These are phyloP conservation scores for Cytospora chrysosperma DNA, from an alignment of 2,329 filamentous ascomycete species.

Conservation along the genomic window DNA sequence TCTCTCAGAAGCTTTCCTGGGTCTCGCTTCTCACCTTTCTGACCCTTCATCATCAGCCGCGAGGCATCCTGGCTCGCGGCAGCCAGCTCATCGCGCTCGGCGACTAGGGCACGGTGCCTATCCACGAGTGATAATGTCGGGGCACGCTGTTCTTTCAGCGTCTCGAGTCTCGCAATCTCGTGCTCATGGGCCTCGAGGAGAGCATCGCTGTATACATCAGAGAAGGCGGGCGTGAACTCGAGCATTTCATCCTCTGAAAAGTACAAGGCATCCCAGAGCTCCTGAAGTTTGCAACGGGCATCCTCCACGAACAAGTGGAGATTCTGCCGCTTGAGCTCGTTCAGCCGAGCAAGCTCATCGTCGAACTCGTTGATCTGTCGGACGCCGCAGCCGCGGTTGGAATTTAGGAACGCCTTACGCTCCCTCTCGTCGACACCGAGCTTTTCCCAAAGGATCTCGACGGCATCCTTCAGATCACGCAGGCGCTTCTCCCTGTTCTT, in stretches of 20 bases:
- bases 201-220: constrained; percentile 94
- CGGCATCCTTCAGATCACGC: constrained; percentile 66
- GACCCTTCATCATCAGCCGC: constrained; percentile 83
- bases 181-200: constrained; percentile 91
- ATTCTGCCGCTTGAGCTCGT: constrained; percentile 93
- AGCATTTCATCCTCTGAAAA: constrained; percentile 99
- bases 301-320: constrained; percentile 96
- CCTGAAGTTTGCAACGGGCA: constrained; percentile 83
- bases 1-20: constrained; percentile 90
- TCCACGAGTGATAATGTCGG: constrained; percentile 82
- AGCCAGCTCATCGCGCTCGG: constrained; percentile 84
- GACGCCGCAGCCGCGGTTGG: constrained; percentile 87
- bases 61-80: constrained; percentile 93
- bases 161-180: constrained; percentile 80
- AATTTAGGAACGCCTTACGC: constrained; percentile 79
- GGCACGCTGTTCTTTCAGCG: constrained; percentile 80
- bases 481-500: constrained; percentile 72
- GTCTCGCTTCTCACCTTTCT: constrained; percentile 91
- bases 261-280: constrained; percentile 91
- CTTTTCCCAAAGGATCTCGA: constrained; percentile 88
- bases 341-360: constrained; percentile 80
- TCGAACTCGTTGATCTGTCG: constrained; percentile 95
- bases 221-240: constrained; percentile 95
- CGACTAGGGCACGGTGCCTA: constrained; percentile 75
- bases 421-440: constrained; percentile 80